A percentile compares a stretch with the other conserved stretches of the same genome.
Conservation (phyloP, 2,329 filamentous ascomycete species). For the Cercospora sp. region DNA sequence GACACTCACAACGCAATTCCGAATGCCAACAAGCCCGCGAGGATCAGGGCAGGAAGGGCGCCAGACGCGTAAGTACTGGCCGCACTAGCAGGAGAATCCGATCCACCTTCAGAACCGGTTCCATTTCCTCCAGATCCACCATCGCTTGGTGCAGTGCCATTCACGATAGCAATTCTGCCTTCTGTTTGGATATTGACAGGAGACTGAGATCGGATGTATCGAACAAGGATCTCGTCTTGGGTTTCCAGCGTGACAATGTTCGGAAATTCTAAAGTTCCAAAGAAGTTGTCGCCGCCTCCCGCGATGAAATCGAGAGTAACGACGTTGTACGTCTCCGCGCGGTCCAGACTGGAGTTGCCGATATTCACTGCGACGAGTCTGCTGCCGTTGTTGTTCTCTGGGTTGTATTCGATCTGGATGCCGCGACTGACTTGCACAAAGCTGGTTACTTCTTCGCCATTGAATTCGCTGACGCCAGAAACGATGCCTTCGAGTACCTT, state of each 20-base stretch:
- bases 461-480: constrained; percentile 57
- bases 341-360: constrained; percentile 51
- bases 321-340: constrained; percentile 54
- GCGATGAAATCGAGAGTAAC: constrained; percentile 66
- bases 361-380: constrained; percentile 58
- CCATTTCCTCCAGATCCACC: constrained; percentile 4
- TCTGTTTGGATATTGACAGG: constrained; percentile 56
- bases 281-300: constrained; percentile 63
- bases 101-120: neutral
- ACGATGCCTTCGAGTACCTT: constrained; percentile 61
- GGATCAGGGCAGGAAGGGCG: neutral
- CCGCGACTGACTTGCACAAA: constrained; percentile 62
- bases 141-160: constrained; percentile 19
- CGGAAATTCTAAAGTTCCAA: constrained; percentile 38
- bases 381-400: constrained; percentile 50
- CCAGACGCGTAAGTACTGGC: neutral
- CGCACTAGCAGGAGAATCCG: neutral
- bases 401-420: constrained; percentile 61
- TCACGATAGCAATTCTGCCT: constrained; percentile 46
- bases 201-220: constrained; percentile 52
- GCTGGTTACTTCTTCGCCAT: constrained; percentile 55
- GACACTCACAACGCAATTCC: neutral
- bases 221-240: constrained; percentile 56
- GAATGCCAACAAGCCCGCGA: neutral
- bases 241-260: constrained; percentile 53